These are phyloP conservation scores for Verticillium isaacii DNA, from an alignment of 2,329 filamentous ascomycete genomes.

Conservation along the genomic window DNA sequence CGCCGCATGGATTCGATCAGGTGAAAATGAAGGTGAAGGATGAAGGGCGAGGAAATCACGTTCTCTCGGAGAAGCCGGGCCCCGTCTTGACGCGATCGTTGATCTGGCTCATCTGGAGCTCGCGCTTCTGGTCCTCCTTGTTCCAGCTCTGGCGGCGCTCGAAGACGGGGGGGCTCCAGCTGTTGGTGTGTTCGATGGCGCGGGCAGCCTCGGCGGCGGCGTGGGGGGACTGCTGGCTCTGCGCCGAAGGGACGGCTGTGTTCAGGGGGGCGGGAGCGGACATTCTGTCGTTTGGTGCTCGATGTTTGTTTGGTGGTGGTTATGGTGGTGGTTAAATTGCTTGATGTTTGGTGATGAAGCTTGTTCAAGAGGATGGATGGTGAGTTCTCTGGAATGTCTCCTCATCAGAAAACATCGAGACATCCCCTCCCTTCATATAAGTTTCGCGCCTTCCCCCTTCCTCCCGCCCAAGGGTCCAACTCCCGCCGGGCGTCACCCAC, in stretches of 20 bases:
- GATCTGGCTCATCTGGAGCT: constrained; percentile 41
- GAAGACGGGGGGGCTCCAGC: constrained; percentile 40
- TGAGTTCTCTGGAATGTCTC: not conserved
- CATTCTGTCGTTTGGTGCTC: not conserved
- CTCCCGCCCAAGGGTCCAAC: not conserved
- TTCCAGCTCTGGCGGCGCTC: constrained; percentile 47
- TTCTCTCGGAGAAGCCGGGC: constrained; percentile 38
- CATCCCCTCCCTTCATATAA: not conserved
- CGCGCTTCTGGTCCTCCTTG: constrained; percentile 48
- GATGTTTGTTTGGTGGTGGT: not conserved
- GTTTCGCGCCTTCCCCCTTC: not conserved
- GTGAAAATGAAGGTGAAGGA: not conserved
- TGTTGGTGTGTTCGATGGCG: constrained; percentile 26
- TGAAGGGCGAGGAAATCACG: not conserved
- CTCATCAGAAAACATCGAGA: not conserved
- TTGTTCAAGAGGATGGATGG: not conserved
- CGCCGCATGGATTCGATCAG: no score
- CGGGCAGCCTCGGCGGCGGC: constrained; percentile 21
- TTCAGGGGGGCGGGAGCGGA: not conserved
- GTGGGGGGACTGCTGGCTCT: not conserved
- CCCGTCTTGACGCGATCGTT: constrained; percentile 24
- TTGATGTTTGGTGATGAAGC: not conserved
- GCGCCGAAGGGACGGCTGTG: not conserved
- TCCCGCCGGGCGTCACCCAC: no score
- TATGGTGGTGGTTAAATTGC: no score